Evolutionary conservation across 176 grass and related monocot genomes (phyloP), one percentile per base, ranked within the genome.

Genomic region (Carex scoparia): DNA sequence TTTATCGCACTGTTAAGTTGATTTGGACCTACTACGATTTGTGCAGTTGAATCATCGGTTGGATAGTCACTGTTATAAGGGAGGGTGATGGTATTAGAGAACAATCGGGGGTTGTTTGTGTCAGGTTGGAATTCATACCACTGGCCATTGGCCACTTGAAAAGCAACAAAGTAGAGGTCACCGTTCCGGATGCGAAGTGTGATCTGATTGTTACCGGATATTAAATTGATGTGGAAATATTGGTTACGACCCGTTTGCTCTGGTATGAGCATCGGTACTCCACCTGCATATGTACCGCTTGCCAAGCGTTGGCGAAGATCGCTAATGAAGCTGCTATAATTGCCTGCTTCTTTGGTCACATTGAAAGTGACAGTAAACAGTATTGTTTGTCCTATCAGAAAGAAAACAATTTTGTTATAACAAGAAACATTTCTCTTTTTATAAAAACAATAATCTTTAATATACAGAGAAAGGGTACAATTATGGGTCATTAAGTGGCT

Each of bases 271-370:
- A 84, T 56, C 3, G 82, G 82, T 3, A 84, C 63, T 27, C 40
- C 7, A 37, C 82, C 35, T 9, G 82, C 40, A 54, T 72, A 84
- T 18, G 10, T 51, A 32, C 48, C 53, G 1, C 7, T 54, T 51
- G 82, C 82, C 7, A 72, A 4, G 4, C 64, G 31, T 13, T 57
- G 13, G 32, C 82, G 60, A 30, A 84, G n/a, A 44, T 19, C 55
- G 33, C 38, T 54, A 15, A 84, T 84, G 40, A 84, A 55, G 62
- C 15, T 70, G 4, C 30, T 84, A 40, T 84, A 84, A 59, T 8
- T 84, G 63, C 63, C 63, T 49, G 63, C 63, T 84, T 69, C 59
- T 84, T 33, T 84, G 42, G 82, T 51, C 12, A 84, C 10, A 32
- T 84, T 30, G 63, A 84, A 70, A 18, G 37, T 84, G 46, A 72